Conservation (phyloP, 2,329 filamentous ascomycete species). For the Xylariaceae sp. region DNA sequence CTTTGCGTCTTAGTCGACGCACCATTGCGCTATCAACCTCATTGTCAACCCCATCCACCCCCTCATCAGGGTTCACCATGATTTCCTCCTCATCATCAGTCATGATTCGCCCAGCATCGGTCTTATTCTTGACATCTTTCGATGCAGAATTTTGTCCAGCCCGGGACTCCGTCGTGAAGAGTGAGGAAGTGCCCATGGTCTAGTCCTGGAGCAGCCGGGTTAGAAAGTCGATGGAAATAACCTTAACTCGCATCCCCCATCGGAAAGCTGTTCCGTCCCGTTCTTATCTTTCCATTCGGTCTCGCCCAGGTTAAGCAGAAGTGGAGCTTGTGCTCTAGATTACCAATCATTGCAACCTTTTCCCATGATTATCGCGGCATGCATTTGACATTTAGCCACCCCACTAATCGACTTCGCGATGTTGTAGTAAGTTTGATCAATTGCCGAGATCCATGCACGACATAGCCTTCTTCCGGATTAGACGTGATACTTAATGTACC, state of each 20-base stretch:
- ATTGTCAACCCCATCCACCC: constrained; percentile 2
- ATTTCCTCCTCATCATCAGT: constrained; percentile 15
- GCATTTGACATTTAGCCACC: neutral
- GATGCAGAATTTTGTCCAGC: constrained; percentile 4
- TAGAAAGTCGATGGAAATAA: neutral
- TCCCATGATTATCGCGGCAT: neutral
- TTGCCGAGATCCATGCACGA: neutral
- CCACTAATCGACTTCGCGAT: neutral
- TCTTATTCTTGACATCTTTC: constrained; percentile 16
- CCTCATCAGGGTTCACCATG: constrained; percentile 2
- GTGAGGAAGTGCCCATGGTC: constrained; percentile 13
- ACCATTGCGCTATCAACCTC: constrained; percentile 25
- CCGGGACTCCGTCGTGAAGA: neutral
- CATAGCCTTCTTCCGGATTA: neutral
- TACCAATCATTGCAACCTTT: constrained; percentile 15
- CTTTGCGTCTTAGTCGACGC: constrained; percentile 55
- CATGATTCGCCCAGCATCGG: constrained; percentile 16
- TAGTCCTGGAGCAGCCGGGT: neutral
- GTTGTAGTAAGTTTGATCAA: neutral
- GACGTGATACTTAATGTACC: neutral
- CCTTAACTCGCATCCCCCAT: constrained; percentile 1
- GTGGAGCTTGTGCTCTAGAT: constrained; percentile 13
- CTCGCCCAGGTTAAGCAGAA: constrained; percentile 16
- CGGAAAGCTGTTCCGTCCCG: neutral
- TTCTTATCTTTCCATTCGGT: constrained; percentile 17